Base-by-base conservation (phyloP, 495 filamentous ascomycete genomes). In the Penicillium manginii region DNA sequence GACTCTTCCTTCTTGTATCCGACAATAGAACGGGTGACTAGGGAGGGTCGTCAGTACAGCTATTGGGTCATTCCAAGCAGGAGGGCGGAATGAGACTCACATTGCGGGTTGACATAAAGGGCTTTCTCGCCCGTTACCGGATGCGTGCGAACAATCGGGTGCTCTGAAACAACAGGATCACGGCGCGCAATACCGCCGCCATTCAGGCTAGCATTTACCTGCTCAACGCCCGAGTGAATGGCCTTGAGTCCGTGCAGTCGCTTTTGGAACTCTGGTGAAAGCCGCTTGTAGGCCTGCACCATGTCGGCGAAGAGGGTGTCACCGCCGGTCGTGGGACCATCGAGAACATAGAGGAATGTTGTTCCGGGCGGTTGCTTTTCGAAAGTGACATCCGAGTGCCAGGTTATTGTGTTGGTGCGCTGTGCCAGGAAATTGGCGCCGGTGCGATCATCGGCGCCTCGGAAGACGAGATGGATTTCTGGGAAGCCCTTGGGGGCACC, bases 51-150 rank as follows among this genome's bases (percentile, higher is more conserved):
- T 46, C n/a, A 17, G 43, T 55, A n/a, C 29, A n/a, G 23, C 2
- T 19, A 4, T 3, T 43, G 7, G 40, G 12, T 18, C 40, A 2
- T 43, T 43, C 6, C 40, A 9, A 17, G 8, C 35, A 43, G 8
- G 21, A 12, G n/a, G 39, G 22, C 2, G 19, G 33, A 67, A 85
- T 84, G 22, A 33, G 0, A 67, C 86, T 84, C 72, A 92, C 91
- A 96, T 71, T 93, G 89, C 9, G 88, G 87, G 67, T 96, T 96
- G 45, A 97, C 86, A 62, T 84, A 96, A 9, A 96, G 73, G 0
- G 91, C 90, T 74, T 96, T 96, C 78, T 96, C 90, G 11, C 92
- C 71, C 4, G 67, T 70, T 19, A 80, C 78, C 0, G 85, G 85
- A 64, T 89, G 86, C 4, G 81, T 86, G 8, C 86, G 70, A 5